Evolutionary conservation across 1,284 basidiomycete species (phyloP).

Genomic region (Golubevia sp.): DNA sequence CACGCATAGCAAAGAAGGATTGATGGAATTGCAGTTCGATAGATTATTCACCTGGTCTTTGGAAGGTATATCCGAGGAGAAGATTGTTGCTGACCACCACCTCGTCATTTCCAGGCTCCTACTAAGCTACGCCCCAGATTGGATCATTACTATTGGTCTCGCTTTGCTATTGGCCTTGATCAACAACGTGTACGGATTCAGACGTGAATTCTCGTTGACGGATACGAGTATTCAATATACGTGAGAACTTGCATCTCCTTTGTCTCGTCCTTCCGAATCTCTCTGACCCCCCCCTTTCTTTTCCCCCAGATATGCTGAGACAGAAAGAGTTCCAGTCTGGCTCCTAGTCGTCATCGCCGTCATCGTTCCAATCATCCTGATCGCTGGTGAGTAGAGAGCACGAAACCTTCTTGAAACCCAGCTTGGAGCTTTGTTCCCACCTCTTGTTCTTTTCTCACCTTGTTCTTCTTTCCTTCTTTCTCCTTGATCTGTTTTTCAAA

Average conservation of each 20-base stretch:
- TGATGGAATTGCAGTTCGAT: too few species aligned
- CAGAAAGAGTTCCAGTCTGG: conserved; percentile 37
- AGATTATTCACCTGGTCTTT: too few species aligned
- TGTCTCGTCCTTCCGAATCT: background rate
- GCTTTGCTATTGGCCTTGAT: conserved; percentile 28
- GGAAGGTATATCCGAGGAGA: too few species aligned
- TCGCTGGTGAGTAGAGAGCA: too few species aligned
- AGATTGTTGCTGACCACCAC: too few species aligned
- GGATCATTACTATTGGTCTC: conserved; percentile 44
- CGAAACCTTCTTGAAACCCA: too few species aligned
- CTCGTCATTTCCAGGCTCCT: too few species aligned
- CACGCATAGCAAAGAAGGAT: too few species aligned
- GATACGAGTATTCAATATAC: conserved; percentile 14
- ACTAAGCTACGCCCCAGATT: conserved; percentile 31
- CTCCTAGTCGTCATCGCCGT: conserved; percentile 22
- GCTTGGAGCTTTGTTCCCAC: too few species aligned
- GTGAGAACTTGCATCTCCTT: background rate
- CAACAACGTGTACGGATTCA: conserved; percentile 44
- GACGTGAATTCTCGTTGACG: conserved; percentile 39
- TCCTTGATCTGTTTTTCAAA: too few species aligned
- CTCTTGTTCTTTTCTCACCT: too few species aligned
- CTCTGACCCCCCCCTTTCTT: conserved; percentile 2
- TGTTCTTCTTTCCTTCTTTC: too few species aligned
- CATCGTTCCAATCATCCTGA: conserved; percentile 23
- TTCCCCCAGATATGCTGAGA: conserved; percentile 37